Evolutionary conservation across 164 flowering plant species (phyloP), one percentile per base, ranked within the genome.

Genomic region (Litsea cubeba): DNA sequence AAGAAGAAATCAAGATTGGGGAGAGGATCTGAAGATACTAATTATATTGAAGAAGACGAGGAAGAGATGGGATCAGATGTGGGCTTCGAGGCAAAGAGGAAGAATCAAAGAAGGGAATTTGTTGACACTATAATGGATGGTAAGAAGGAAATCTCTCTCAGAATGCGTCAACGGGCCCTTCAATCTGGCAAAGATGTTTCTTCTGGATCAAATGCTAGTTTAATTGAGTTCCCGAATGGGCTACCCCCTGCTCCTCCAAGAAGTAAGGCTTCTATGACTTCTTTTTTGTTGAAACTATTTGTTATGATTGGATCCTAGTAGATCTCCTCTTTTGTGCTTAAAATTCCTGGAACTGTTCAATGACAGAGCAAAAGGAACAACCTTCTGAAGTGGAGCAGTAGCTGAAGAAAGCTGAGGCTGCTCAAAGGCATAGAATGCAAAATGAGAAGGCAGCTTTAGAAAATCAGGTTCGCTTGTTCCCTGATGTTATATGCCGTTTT

Each of bases 321-420:
- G n/a, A n/a, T n/a, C n/a, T n/a, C n/a, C n/a, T n/a, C n/a, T n/a
- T n/a, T n/a, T n/a, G n/a, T n/a, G n/a, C n/a, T n/a, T n/a, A n/a
- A n/a, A n/a, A n/a, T n/a, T n/a, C n/a, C n/a, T n/a, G n/a, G n/a
- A n/a, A n/a, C n/a, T n/a, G n/a, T n/a, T n/a, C n/a, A n/a, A n/a
- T n/a, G n/a, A n/a, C n/a, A n/a, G n/a, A n/a, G n/a, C n/a, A n/a
- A n/a, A n/a, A n/a, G n/a, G n/a, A n/a, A n/a, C n/a, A n/a, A n/a
- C n/a, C n/a, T n/a, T 54, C 77, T 14, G 77, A 75, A n/a, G 25
- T 75, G 77, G 77, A 75, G 57, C 72, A 75, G 65, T 72, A 75
- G 54, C 65, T 75, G 58, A 75, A 75, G 72, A 75, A 75, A 68
- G 77, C 77, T 69, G 77, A 75, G 72, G 77, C 77, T 54, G 77